phyloP scores from a whole-genome alignment of 2,329 filamentous ascomycete species.

The Eutypa lata region DNA sequence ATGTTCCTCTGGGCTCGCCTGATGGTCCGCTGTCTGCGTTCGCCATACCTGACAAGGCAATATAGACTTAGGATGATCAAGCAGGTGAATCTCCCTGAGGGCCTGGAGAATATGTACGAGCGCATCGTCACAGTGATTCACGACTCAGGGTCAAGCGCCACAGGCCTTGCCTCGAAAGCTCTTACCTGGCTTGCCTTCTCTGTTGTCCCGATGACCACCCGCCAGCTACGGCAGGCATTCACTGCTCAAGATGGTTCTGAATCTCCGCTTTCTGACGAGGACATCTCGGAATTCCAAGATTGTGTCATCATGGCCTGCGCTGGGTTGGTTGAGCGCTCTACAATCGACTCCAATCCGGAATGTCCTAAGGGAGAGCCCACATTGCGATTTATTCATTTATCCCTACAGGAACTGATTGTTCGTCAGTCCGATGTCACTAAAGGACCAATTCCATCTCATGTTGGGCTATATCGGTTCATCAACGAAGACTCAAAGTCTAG shows the following conservation, averaged over 20 bases:
- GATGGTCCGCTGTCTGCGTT: conserved; percentile 1
- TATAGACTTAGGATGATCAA: neutral
- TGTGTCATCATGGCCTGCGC: conserved; percentile 2
- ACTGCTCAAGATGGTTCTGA: neutral
- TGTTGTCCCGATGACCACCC: neutral
- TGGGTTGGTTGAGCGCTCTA: neutral
- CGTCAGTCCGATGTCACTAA: too few species aligned
- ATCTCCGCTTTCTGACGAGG: too few species aligned
- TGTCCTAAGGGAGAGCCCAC: neutral
- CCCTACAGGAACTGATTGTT: neutral
- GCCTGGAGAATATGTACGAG: conserved; percentile 3
- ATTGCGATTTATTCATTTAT: neutral
- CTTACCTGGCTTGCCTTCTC: conserved; percentile 1
- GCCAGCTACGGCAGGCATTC: conserved; percentile 1
- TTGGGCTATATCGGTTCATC: too few species aligned
- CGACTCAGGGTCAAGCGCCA: neutral
- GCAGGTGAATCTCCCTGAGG: neutral
- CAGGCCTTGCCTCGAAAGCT: neutral
- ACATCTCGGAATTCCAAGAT: conserved; percentile 2
- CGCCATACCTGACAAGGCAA: neutral
- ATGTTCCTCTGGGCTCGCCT: conserved; percentile 5
- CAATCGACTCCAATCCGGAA: neutral
- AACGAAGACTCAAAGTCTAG: neutral
- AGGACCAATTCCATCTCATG: too few species aligned
- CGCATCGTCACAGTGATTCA: neutral